These are phyloP conservation scores for Tephrocybe sp. DNA, from an alignment of 768 basidiomycete genomes.

Conservation along the genomic window DNA sequence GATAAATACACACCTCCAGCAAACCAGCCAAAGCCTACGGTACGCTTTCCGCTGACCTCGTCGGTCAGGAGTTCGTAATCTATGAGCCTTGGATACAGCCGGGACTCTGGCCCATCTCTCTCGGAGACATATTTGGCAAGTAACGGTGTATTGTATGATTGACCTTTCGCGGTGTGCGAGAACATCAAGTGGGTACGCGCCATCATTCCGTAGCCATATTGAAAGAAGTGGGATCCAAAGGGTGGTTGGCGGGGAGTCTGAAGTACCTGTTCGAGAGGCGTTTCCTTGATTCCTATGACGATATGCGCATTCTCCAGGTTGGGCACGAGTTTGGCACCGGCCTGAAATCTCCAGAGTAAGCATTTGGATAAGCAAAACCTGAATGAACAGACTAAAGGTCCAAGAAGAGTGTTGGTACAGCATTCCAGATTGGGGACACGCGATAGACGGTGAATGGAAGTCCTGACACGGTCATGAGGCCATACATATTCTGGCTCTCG, in stretches of 20 bases:
- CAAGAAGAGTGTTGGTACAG: no score
- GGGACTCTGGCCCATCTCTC: background rate
- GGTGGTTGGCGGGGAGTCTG: slow-evolving; percentile 7
- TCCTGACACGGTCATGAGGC: no score
- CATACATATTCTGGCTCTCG: no score
- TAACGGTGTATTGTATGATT: slow-evolving; percentile 81
- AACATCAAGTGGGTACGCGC: slow-evolving; percentile 85
- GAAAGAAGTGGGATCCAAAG: slow-evolving; percentile 25
- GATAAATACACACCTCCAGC: slow-evolving; percentile 69
- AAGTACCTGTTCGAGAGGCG: slow-evolving; percentile 59
- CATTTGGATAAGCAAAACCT: background rate
- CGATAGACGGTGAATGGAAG: no score
- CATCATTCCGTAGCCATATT: slow-evolving; percentile 9
- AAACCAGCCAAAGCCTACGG: slow-evolving; percentile 90
- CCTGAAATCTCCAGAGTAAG: slow-evolving; percentile 41
- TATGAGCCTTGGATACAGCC: slow-evolving; percentile 50
- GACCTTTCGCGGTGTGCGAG: slow-evolving; percentile 88
- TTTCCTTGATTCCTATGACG: slow-evolving; percentile 88
- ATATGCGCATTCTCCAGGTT: slow-evolving; percentile 69
- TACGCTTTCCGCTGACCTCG: slow-evolving; percentile 57
- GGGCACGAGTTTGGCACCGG: slow-evolving; percentile 67
- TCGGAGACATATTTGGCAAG: slow-evolving; percentile 59
- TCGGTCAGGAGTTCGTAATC: slow-evolving; percentile 85
- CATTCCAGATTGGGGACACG: no score
- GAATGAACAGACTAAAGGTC: no score